Percentiles rank a stretch among this genome's conserved stretches.
phyloP scores from a whole-genome alignment of 306 rosid species.

The Quercus cerris region DNA sequence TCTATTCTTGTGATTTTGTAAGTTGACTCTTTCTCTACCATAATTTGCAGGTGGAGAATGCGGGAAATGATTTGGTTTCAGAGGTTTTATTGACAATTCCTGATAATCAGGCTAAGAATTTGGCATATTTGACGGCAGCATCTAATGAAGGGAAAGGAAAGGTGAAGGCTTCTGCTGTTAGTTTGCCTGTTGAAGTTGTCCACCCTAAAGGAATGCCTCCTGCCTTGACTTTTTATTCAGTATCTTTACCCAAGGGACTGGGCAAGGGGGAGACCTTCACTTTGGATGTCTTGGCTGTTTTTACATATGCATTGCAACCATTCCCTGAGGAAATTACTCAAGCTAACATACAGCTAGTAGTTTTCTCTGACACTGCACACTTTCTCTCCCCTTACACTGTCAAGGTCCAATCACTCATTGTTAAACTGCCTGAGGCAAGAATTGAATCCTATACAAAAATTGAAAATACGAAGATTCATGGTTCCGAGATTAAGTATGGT shows the following conservation, averaged over 20 bases:
- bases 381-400: constrained; percentile 81
- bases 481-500: constrained; percentile 93
- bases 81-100: constrained; percentile 72
- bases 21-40: neutral
- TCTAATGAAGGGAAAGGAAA: constrained; percentile 70
- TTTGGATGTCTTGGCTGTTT: constrained; percentile 72
- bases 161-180: constrained; percentile 44
- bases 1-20: neutral
- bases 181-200: constrained; percentile 48
- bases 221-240: constrained; percentile 57
- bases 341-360: constrained; percentile 82
- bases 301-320: constrained; percentile 60
- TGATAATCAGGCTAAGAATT: constrained; percentile 52
- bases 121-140: constrained; percentile 60
- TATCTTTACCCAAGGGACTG: constrained; percentile 70
- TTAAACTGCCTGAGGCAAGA: constrained; percentile 87
- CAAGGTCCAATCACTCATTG: constrained; percentile 61
- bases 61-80: constrained; percentile 53
- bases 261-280: constrained; percentile 62
- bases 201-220: constrained; percentile 60
- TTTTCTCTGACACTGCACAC: constrained; percentile 77
- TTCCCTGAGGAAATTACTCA: constrained; percentile 87
- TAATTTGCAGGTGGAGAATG: constrained; percentile 67
- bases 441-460: constrained; percentile 78
- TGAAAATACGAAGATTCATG: constrained; percentile 65